phyloP scores from a whole-genome alignment of 169 alveolate species.

The Perkinsus olseni region DNA sequence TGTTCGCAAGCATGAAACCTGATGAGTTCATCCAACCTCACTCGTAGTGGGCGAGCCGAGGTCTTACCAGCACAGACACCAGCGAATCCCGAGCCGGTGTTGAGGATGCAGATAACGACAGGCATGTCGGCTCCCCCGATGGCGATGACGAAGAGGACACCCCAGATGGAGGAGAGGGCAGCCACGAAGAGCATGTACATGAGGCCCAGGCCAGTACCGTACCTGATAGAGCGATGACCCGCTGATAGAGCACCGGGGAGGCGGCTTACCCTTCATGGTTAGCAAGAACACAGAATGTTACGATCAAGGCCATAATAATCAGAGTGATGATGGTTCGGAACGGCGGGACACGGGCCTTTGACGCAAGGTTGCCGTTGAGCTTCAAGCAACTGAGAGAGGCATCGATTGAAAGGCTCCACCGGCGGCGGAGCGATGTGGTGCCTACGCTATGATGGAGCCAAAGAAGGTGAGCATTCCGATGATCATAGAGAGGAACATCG shows the following conservation, averaged over 20 bases:
- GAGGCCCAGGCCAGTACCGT: neutral
- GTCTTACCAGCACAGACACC: neutral
- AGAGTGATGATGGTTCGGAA: slow-evolving; percentile 32
- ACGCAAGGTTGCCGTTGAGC: neutral
- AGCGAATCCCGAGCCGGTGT: slow-evolving; percentile 79
- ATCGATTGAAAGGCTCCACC: neutral
- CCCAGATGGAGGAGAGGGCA: slow-evolving; percentile 41
- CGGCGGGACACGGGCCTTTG: neutral
- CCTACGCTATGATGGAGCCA: neutral
- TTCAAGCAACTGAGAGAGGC: neutral
- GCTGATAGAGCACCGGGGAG: neutral
- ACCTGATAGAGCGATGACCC: slow-evolving; percentile 27
- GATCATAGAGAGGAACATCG: slow-evolving; percentile 46
- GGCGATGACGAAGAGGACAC: slow-evolving; percentile 66
- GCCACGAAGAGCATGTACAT: neutral
- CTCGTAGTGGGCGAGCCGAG: neutral
- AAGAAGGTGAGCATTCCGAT: slow-evolving; percentile 26
- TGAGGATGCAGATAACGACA: slow-evolving; percentile 70
- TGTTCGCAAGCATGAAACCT: slow-evolving; percentile 65
- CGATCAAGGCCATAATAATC: neutral
- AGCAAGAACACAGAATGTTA: neutral
- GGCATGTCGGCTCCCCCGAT: slow-evolving; percentile 87
- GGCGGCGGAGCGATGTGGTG: neutral
- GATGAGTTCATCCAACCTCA: slow-evolving; percentile 44
- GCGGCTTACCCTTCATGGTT: neutral